phyloP scores from a whole-genome alignment of 805 yeast species.

The Zygosaccharomyces bisporus region DNA sequence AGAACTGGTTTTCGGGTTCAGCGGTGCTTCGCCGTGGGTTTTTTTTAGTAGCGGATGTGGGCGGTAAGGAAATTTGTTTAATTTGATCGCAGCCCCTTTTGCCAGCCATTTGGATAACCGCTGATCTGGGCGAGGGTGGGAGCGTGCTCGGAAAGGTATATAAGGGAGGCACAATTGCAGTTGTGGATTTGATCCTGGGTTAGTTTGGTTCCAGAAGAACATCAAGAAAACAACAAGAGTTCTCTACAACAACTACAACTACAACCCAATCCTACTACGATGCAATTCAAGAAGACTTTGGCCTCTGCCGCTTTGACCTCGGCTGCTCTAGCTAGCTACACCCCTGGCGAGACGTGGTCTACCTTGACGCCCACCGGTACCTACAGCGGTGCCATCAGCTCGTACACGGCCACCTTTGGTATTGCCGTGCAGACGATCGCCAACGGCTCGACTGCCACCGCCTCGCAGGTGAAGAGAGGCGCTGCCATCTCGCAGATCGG shows the following conservation, averaged over 20 bases:
- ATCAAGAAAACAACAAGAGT: conserved; percentile 6
- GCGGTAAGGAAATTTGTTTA: background rate
- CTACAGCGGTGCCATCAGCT: conserved; percentile 38
- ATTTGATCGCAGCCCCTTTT: background rate
- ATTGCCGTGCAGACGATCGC: conserved; percentile 42
- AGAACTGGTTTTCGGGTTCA: background rate
- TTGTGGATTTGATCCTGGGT: background rate
- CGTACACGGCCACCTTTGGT: conserved; percentile 40
- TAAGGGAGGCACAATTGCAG: background rate
- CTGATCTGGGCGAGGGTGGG: background rate
- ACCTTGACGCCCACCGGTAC: conserved; percentile 43
- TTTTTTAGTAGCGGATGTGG: conserved; percentile 1
- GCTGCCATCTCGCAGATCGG: conserved; percentile 46
- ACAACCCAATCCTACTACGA: conserved; percentile 7
- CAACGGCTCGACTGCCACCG: conserved; percentile 22
- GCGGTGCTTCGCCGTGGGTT: background rate
- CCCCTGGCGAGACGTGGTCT: conserved; percentile 40
- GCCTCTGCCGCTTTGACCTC: conserved; percentile 33
- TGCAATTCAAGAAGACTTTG: conserved; percentile 32
- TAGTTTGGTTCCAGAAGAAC: background rate
- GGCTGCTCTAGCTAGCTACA: conserved; percentile 27
- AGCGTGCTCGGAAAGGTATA: background rate
- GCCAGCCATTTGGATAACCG: conserved; percentile 8
- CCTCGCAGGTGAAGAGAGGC: conserved; percentile 36
- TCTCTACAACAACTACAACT: conserved; percentile 3